A percentile compares a stretch with the other conserved stretches of the same genome.
Evolutionary conservation across 192 early-diverging fungal species (phyloP).

Genomic region (Podila epigama): DNA sequence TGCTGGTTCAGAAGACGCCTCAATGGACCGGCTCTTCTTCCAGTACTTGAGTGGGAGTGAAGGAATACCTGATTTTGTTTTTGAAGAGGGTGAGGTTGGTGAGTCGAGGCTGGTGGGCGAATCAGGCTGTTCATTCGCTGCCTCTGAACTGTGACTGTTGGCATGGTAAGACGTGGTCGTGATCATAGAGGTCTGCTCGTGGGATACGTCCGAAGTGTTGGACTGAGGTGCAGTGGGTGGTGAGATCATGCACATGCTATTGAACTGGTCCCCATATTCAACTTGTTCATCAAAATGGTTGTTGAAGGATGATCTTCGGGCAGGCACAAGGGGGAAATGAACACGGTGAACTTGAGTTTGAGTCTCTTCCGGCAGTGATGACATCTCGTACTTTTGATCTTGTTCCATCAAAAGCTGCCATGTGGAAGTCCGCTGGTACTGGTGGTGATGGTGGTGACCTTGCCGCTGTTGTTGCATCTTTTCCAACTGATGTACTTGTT

Average conservation of each 20-base stretch:
- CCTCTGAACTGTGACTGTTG: too few species aligned
- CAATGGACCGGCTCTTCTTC: not conserved
- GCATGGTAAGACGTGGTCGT: too few species aligned
- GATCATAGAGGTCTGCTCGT: too few species aligned
- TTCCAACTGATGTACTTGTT: slow-evolving; percentile 3
- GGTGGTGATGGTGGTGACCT: not conserved
- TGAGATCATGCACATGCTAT: too few species aligned
- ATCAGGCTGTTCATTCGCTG: too few species aligned
- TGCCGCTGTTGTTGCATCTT: not conserved
- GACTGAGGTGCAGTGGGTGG: not conserved
- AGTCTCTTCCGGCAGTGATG: too few species aligned
- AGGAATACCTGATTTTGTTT: slow-evolving; percentile 7
- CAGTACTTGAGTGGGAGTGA: slow-evolving; percentile 22
- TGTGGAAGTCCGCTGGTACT: not conserved
- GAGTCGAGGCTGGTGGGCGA: not conserved
- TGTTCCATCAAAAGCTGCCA: slow-evolving; percentile 3
- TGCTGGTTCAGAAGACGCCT: not conserved
- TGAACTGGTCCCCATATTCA: too few species aligned
- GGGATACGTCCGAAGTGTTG: not conserved
- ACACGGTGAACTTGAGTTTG: not conserved
- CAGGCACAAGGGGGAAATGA: slow-evolving; percentile 6
- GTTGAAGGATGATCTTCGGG: slow-evolving; percentile 14
- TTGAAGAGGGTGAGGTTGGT: not conserved
- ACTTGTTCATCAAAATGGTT: not conserved
- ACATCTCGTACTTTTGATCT: not conserved